These are phyloP conservation scores for Zea luxurians DNA, from an alignment of 176 grass and related monocot species.

Conservation along the genomic window DNA sequence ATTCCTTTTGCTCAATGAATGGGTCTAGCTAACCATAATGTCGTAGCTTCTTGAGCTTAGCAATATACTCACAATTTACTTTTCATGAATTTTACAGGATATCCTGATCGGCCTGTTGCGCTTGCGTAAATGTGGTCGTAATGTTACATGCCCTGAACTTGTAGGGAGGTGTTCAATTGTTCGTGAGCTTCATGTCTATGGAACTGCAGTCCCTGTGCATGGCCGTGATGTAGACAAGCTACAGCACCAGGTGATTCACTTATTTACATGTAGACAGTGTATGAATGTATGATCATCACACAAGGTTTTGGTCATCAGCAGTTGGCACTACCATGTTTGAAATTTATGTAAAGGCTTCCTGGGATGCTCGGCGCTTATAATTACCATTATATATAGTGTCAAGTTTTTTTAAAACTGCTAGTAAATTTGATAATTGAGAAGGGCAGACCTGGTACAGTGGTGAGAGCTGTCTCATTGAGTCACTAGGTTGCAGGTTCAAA, in stretches of 20 bases:
- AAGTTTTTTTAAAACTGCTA: neutral
- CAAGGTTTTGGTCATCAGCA: neutral
- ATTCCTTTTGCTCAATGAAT: neutral
- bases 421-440: neutral
- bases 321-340: neutral
- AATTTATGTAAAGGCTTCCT: neutral
- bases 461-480: too few species aligned
- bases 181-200: conserved; percentile 96
- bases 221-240: conserved; percentile 83
- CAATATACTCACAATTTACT: conserved; percentile 12
- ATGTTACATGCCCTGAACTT: conserved; percentile 92
- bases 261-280: conserved; percentile 7
- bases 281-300: neutral
- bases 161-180: conserved; percentile 89
- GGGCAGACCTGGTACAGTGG: too few species aligned
- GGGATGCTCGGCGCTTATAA: neutral
- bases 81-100: conserved; percentile 62
- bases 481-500: too few species aligned
- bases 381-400: neutral
- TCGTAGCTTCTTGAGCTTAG: neutral
- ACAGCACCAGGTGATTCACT: conserved; percentile 74
- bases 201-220: conserved; percentile 97
- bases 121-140: conserved; percentile 78
- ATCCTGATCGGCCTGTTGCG: conserved; percentile 85
- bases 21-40: neutral